Base-by-base conservation (phyloP, 2,329 filamentous ascomycete genomes). In the Davidsoniella virescens region DNA sequence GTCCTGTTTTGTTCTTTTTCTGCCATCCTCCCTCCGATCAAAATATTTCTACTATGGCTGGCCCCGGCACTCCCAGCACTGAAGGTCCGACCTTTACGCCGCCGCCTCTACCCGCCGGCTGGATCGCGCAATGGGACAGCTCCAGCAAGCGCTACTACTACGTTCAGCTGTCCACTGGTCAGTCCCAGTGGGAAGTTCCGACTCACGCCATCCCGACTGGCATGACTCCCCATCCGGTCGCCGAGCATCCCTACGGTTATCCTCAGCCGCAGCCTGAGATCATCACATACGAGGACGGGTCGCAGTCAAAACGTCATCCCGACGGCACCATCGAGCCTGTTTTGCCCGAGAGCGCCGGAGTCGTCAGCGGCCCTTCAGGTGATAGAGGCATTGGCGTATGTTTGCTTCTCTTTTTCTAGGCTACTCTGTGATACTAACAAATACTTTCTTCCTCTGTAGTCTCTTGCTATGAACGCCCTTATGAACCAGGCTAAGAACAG, bases 141-240 rank as follows among this genome's bases (percentile, higher is more conserved):
- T 61, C 69, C 51, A 76, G 70, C 62, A 73, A 69, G 62, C 80
- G 80, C 62, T 82, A 82, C 62, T 82, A 82, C 63, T 82, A 76
- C 61, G 81, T 85, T 47, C 80, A 84, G 63, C 73, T 85, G 50
- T 79, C 78, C 49, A 84, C 80, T 6, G 81, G 81, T 44, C 70
- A 76, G 37, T 83, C 80, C 55, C 80, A 84, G 64, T 85, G 82
- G 81, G 80, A 84, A n/a, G 71, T 74, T 29, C 81, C 81, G 29
- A 84, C 76, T 12, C 69, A 76, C 52, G 71, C 79, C 46, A 79
- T 75, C 6, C 77, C 75, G 42, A 71, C 74, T 18, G 76, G 78
- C 54, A 76, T 68, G 59, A 79, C 75, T 37, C 79, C 75, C 43
- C 72, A 67, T 54, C 71, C 70, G 52, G 67, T 63, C 49, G 58